A percentile compares a stretch with the other conserved stretches of the same genome.
phyloP scores from a whole-genome alignment of 192 early-diverging fungal genomes.

The Coemansia sp. region DNA sequence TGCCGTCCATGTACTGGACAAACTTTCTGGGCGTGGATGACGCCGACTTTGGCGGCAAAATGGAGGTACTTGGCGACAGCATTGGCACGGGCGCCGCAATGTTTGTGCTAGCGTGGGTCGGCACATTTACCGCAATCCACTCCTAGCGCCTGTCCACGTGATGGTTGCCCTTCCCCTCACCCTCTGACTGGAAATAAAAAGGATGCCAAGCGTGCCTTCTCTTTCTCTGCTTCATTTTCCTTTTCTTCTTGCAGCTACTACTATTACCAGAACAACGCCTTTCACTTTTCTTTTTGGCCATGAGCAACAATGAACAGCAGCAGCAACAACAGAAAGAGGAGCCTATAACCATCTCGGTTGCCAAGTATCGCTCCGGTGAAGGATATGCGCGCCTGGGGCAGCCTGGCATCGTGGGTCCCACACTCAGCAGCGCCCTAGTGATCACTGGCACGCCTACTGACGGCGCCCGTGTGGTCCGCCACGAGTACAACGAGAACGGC shows the following conservation, averaged over 20 bases:
- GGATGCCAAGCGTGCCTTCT: too few relatives aligned
- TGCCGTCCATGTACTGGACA: constrained; percentile 40
- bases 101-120: constrained; percentile 39
- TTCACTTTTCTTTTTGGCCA: not conserved
- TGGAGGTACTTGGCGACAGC: constrained; percentile 48
- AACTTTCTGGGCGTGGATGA: constrained; percentile 40
- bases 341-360: constrained; percentile 23
- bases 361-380: constrained; percentile 30
- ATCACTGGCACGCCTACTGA: constrained; percentile 16
- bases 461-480: constrained; percentile 21
- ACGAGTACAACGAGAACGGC: constrained; percentile 17
- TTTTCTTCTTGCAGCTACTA: not conserved
- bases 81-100: constrained; percentile 37
- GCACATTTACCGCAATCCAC: constrained; percentile 22
- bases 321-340: too few relatives aligned
- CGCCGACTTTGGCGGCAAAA: constrained; percentile 48
- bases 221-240: not conserved
- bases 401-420: constrained; percentile 42
- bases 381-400: constrained; percentile 1
- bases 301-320: constrained; percentile 1
- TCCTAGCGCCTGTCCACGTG: not conserved
- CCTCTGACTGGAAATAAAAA: too few relatives aligned
- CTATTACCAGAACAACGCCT: not conserved
- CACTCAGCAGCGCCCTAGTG: constrained; percentile 21
- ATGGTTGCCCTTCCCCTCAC: not conserved